Percentiles rank a stretch among this genome's conserved stretches.
These are phyloP conservation scores for Nemania sp. DNA, from an alignment of 2,329 filamentous ascomycete species.

Conservation along the genomic window DNA sequence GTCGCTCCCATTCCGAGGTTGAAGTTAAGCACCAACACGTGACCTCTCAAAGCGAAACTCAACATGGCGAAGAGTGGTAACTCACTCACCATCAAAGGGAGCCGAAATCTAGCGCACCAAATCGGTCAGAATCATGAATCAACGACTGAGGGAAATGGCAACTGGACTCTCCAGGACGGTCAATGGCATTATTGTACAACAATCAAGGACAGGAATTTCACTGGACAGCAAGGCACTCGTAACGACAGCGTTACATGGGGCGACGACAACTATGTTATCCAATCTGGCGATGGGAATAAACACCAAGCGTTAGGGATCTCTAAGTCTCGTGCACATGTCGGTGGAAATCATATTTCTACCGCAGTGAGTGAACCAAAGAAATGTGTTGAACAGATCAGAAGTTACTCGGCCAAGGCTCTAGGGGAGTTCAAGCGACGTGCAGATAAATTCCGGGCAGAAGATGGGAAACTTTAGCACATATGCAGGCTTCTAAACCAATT, in stretches of 20 bases:
- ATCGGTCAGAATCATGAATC: neutral
- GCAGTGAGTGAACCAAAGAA: neutral
- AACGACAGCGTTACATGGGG: neutral
- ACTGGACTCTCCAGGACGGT: neutral
- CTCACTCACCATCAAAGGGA: neutral
- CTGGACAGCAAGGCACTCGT: neutral
- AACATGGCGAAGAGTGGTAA: neutral
- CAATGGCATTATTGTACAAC: neutral
- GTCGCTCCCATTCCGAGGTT: no score
- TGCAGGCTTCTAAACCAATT: neutral
- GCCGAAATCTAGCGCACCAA: neutral
- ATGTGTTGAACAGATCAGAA: neutral
- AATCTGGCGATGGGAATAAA: neutral
- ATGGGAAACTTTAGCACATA: neutral
- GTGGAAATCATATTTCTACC: neutral
- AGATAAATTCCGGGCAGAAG: no score
- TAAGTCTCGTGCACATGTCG: no score
- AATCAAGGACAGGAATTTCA: neutral
- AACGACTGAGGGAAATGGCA: neutral
- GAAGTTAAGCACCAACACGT: no score
- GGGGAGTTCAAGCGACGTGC: neutral
- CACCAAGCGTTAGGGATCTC: neutral
- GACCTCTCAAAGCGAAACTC: no score
- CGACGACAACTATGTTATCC: neutral
- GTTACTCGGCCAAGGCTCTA: neutral